Percentiles rank a stretch among this genome's conserved stretches.
Evolutionary conservation across 176 grass and related monocot species (phyloP).

Genomic region (Alloteropsis semialata): DNA sequence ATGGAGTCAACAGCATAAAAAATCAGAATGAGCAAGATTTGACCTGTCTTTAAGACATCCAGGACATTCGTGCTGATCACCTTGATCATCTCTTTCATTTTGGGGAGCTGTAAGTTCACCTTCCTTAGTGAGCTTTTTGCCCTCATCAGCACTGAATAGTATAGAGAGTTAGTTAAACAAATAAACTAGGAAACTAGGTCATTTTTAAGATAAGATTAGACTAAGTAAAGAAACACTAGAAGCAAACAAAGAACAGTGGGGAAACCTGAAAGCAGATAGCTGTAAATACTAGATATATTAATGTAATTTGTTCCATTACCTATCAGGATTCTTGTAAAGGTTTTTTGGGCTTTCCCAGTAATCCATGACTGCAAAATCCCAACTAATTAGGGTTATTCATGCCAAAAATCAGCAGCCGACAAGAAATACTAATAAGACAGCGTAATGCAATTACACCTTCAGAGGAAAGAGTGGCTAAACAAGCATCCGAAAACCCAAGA

Average conservation of each 20-base stretch:
- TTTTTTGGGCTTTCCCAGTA: conserved; percentile 26
- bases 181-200: background rate
- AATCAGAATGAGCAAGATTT: conserved; percentile 14
- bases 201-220: background rate
- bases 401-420: background rate
- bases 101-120: background rate
- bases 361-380: conserved; percentile 33
- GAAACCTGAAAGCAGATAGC: background rate
- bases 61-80: conserved; percentile 2
- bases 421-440: background rate
- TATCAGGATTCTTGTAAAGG: conserved; percentile 26
- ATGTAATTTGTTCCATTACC: conserved; percentile 36
- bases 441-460: too few relatives aligned
- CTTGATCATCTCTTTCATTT: conserved; percentile 29
- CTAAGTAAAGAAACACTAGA: background rate
- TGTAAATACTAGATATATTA: background rate
- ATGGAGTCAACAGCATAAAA: conserved; percentile 11
- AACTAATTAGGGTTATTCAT: conserved; percentile 14
- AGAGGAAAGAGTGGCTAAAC: conserved; percentile 68
- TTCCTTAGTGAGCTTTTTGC: background rate
- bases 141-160: conserved; percentile 41
- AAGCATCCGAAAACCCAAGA: conserved; percentile 82
- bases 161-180: background rate
- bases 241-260: background rate
- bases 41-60: background rate